Base-by-base conservation (phyloP, 495 filamentous ascomycete species). In the Penicillium daleae region DNA sequence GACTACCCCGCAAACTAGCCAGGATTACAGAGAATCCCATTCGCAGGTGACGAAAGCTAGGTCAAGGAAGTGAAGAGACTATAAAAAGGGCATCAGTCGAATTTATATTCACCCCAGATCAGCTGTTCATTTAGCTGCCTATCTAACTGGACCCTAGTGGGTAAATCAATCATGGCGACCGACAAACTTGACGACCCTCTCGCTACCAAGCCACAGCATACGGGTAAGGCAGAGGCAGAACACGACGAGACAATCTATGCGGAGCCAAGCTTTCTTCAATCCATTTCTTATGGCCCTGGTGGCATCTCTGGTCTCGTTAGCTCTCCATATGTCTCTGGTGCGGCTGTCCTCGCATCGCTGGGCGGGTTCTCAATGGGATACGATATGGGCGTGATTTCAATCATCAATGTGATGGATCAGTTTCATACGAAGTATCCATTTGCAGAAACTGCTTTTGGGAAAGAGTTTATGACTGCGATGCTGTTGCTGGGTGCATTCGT, bases 381-480 rank as follows among this genome's bases (percentile, higher is more conserved):
- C 39, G 59, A 61, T n/a, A 50, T 54, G 37, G 59, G 59, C 10
- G 50, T 61, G 33, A 42, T 61, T 48, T 61, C 59, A 15, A 48
- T 61, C 15, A 61, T 51, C 9, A 51, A 49, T 6, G 48, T 52
- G 24, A 52, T 57, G 55, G 32, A 35, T 8, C 55, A 57, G 21
- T 57, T 57, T 21, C 55, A 39, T 5, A 35, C 15, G 15, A 27
- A 31, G 19, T 57, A 39, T 39, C 55, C 55, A 15, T 24, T 39
- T 27, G 32, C 55, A 13, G 39, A 15, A 32, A 39, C 55, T 7
- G 37, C 22, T 17, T 59, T 64, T 39, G 54, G 44, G 10, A 57
- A 32, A 12, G 61, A 39, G 26, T 40, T 58, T 10, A 63, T 63
- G 61, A 63, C 61, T 4, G 61, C 54, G 1, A 56, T 63, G 51